Percentiles rank a stretch among this genome's conserved stretches.
Conservation (phyloP, 75 land plant species). For the Picea sitchensis region DNA sequence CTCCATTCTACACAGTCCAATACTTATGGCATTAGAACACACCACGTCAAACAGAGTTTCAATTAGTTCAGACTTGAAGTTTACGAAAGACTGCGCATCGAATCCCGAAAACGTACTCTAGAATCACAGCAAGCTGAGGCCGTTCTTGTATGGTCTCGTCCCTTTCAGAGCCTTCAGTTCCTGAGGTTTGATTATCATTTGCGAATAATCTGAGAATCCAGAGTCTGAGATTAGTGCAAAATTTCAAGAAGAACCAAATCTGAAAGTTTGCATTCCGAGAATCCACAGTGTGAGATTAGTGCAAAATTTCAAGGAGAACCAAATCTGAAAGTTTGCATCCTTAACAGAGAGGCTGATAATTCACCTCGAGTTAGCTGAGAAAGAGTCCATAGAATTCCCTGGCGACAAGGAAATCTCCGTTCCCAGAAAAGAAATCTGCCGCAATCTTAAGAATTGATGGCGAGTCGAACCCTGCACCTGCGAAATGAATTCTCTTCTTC, state of each 20-base stretch:
- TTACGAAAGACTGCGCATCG: background rate
- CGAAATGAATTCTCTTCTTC: background rate
- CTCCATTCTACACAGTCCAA: background rate
- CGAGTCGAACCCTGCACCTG: background rate
- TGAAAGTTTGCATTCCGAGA: background rate
- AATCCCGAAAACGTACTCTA: constrained; percentile 3
- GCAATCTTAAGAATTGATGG: background rate
- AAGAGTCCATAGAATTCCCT: background rate
- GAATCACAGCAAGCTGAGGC: background rate
- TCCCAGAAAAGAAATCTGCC: background rate
- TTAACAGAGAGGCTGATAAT: background rate
- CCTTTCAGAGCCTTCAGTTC: background rate
- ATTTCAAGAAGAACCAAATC: background rate
- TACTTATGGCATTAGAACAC: background rate
- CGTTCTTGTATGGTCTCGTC: background rate
- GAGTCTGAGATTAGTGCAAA: background rate
- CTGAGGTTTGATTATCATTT: background rate
- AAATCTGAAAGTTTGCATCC: background rate
- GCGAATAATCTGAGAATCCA: background rate
- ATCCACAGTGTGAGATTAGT: background rate
- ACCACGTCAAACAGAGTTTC: background rate
- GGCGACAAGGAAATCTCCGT: background rate
- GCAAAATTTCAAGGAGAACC: background rate
- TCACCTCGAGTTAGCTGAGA: background rate
- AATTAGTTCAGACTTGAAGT: background rate